Conservation (phyloP, 345 rosid genomes). For the Eucalyptus brandiana region DNA sequence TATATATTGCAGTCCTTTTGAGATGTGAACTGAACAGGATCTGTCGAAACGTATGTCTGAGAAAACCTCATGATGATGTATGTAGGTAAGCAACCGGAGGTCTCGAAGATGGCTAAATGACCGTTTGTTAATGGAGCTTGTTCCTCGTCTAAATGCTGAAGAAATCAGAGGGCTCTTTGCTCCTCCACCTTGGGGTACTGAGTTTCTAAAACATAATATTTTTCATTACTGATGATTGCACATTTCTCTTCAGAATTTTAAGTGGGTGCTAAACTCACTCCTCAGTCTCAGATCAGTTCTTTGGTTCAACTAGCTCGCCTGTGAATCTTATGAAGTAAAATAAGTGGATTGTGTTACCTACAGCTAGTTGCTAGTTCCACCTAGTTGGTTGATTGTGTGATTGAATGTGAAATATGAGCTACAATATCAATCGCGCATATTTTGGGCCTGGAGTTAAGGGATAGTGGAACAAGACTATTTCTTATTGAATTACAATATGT, state of each 20-base stretch:
- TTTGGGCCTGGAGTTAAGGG: not conserved
- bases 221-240: not conserved
- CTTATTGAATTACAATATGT: not conserved
- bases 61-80: not conserved
- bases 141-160: constrained; percentile 77
- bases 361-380: not conserved
- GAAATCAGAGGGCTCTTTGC: constrained; percentile 96
- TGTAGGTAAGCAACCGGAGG: constrained; percentile 78
- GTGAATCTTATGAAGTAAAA: not conserved
- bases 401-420: not conserved
- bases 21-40: not conserved
- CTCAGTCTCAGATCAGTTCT: not conserved
- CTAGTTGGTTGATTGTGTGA: not conserved
- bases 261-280: not conserved
- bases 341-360: not conserved
- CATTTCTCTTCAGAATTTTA: not conserved
- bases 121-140: constrained; percentile 92
- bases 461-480: not conserved
- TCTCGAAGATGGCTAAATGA: constrained; percentile 89
- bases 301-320: not conserved
- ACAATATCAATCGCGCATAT: not conserved
- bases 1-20: not conserved
- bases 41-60: not conserved
- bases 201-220: not conserved
- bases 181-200: constrained; percentile 96